phyloP scores from a whole-genome alignment of 129 eudicot species.

The Oenanthe sinensis region DNA sequence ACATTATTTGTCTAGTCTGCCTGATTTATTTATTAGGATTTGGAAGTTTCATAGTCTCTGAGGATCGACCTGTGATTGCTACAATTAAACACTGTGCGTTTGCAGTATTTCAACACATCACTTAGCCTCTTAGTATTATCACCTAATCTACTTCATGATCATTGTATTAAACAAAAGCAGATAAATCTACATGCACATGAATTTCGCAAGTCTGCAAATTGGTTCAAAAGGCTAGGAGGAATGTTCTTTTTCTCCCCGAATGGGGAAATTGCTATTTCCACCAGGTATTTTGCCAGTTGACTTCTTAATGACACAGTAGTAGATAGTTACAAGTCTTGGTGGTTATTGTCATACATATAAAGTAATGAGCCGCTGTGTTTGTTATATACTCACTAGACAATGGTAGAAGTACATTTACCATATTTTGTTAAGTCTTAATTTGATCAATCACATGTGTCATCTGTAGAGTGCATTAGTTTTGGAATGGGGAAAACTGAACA shows the following conservation, averaged over 20 bases:
- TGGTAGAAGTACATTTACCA: neutral
- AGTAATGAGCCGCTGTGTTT: neutral
- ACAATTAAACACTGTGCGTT: too few relatives aligned
- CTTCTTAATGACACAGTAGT: neutral
- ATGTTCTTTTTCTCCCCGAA: neutral
- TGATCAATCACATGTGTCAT: constrained; percentile 11
- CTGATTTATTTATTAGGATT: too few relatives aligned
- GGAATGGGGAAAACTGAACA: constrained; percentile 74
- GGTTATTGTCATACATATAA: neutral
- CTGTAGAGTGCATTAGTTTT: constrained; percentile 65
- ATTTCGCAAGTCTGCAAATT: neutral
- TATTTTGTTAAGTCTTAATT: neutral
- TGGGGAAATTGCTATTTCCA: neutral
- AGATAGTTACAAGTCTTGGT: neutral
- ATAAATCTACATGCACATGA: neutral
- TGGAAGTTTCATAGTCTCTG: too few relatives aligned
- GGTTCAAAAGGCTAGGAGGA: neutral
- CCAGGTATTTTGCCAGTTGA: neutral
- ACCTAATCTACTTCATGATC: neutral
- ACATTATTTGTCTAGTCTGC: too few relatives aligned
- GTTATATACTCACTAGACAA: neutral
- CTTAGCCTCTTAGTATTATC: neutral
- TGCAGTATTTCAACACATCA: too few relatives aligned
- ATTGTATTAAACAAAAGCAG: neutral
- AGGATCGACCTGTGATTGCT: too few relatives aligned